phyloP scores from a whole-genome alignment of 2,329 filamentous ascomycete genomes.

The Colletotrichum magnum region DNA sequence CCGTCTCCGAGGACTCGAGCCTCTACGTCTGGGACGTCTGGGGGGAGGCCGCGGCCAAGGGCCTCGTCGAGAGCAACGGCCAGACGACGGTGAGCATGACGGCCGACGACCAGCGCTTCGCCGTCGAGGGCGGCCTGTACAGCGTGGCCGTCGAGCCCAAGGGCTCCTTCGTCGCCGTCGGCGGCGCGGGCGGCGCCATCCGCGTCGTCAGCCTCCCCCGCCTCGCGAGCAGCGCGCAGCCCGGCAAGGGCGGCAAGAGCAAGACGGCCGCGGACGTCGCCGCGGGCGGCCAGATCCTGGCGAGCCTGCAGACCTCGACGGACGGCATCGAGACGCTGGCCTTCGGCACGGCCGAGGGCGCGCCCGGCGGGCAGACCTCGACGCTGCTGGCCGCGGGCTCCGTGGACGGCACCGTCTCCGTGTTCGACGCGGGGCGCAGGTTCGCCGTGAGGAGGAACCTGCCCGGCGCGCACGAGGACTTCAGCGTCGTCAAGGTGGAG shows the following conservation, averaged over 20 bases:
- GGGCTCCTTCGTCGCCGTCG: conserved; percentile 85
- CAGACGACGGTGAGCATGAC: conserved; percentile 83
- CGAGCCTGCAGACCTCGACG: conserved; percentile 83
- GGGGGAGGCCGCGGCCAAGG: conserved; percentile 77
- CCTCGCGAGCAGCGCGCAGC: conserved; percentile 50
- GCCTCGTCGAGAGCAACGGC: conserved; percentile 65
- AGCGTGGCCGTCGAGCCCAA: conserved; percentile 87
- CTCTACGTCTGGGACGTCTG: conserved; percentile 96
- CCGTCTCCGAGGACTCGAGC: conserved; percentile 88
- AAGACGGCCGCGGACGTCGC: conserved; percentile 55
- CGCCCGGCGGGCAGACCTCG: conserved; percentile 53
- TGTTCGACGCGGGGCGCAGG: conserved; percentile 88
- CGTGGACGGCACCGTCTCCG: conserved; percentile 82
- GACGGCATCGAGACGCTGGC: conserved; percentile 83
- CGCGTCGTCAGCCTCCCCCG: conserved; percentile 88
- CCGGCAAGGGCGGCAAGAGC: conserved; percentile 45
- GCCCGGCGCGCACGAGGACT: conserved; percentile 86
- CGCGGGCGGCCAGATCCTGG: conserved; percentile 76
- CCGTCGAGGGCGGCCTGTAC: conserved; percentile 91
- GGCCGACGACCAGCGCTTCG: conserved; percentile 88
- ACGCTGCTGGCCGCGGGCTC: conserved; percentile 75
- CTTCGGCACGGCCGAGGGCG: conserved; percentile 61
- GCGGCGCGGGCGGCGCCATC: conserved; percentile 89
- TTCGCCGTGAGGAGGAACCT: conserved; percentile 91
- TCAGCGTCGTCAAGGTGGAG: conserved; percentile 92